Evolutionary conservation across 371 early-diverging fungal genomes (phyloP).

Genomic region (Blakeslea trispora): DNA sequence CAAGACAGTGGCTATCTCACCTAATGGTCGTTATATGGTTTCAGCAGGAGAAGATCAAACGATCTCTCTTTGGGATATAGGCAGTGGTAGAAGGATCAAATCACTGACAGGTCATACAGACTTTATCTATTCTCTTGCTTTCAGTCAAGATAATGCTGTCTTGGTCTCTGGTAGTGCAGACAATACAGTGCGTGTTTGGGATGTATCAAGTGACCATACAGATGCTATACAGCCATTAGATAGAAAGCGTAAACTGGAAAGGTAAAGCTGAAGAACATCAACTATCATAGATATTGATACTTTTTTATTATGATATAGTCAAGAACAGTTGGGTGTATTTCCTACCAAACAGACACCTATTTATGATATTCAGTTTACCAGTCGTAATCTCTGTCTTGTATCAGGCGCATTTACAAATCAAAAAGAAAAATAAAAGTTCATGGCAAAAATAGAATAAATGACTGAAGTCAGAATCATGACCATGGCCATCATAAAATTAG

Average conservation of each 20-base stretch:
- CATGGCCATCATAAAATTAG: slow-evolving; percentile 28
- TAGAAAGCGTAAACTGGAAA: slow-evolving; percentile 21
- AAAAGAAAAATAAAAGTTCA: slow-evolving; percentile 9
- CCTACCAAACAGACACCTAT: slow-evolving; percentile 95
- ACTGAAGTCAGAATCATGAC: slow-evolving; percentile 20
- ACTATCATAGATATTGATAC: no score
- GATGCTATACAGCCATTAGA: slow-evolving; percentile 26
- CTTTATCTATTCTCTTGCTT: slow-evolving; percentile 85
- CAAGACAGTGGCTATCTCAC: slow-evolving; percentile 88
- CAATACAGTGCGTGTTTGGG: slow-evolving; percentile 95
- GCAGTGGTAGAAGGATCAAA: slow-evolving; percentile 83
- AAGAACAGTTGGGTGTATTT: slow-evolving; percentile 78
- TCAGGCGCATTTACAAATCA: slow-evolving; percentile 60
- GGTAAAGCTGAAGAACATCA: no score
- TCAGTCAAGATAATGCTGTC: slow-evolving; percentile 82
- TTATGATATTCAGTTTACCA: slow-evolving; percentile 86
- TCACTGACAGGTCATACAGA: slow-evolving; percentile 87
- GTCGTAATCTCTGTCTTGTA: slow-evolving; percentile 82
- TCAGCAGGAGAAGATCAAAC: slow-evolving; percentile 88
- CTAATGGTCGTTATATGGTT: slow-evolving; percentile 93
- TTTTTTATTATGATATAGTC: slow-evolving; percentile 26
- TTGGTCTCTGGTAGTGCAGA: slow-evolving; percentile 95
- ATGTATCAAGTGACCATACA: slow-evolving; percentile 80
- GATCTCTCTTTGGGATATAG: slow-evolving; percentile 96
- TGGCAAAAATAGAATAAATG: slow-evolving; percentile 16